Evolutionary conservation across 345 rosid genomes (phyloP).

Genomic region (Pelargonium nanum): DNA sequence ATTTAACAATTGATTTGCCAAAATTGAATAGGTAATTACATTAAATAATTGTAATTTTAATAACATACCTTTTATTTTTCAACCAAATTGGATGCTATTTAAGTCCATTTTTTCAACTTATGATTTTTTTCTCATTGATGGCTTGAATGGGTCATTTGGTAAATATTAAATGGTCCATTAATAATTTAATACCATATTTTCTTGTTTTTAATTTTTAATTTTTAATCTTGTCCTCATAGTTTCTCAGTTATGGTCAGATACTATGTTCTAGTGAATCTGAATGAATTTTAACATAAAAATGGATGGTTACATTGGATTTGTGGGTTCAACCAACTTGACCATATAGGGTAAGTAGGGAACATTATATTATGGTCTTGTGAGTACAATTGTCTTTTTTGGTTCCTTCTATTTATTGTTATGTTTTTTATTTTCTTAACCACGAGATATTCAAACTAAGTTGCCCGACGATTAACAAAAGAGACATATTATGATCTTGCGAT

Average conservation of each 20-base stretch:
- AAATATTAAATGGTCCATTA: not conserved
- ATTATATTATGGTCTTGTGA: not conserved
- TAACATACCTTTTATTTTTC: no score
- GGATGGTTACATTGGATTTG: not conserved
- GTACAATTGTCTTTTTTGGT: not conserved
- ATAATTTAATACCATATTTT: not conserved
- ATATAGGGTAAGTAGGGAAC: not conserved
- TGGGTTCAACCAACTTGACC: not conserved
- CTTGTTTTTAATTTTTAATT: no score
- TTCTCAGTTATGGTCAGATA: not conserved
- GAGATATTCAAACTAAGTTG: no score
- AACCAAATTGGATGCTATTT: not conserved
- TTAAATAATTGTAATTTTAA: no score
- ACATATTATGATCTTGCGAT: no score
- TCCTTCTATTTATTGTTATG: not conserved
- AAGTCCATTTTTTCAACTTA: not conserved
- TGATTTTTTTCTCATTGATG: not conserved
- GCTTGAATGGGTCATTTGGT: not conserved
- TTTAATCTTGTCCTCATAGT: not conserved
- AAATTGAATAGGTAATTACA: not conserved
- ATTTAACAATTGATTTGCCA: no score
- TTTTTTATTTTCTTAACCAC: no score
- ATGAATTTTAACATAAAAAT: no score
- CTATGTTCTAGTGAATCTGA: not conserved
- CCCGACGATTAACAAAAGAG: no score